Conservation (phyloP, 179 eudicot genomes). For the Carnegiea gigantea region DNA sequence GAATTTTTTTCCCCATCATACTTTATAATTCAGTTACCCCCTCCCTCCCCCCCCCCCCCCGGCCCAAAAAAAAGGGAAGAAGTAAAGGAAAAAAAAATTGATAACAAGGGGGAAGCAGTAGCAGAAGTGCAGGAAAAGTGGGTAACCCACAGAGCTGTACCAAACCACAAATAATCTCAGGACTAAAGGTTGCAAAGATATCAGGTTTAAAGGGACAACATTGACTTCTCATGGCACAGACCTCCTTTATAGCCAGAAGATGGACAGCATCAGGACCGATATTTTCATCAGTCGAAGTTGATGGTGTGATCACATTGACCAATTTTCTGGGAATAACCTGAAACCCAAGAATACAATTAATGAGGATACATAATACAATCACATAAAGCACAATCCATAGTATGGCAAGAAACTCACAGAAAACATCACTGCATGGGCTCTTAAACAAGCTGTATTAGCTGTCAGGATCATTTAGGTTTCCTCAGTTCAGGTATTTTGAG, state of each 20-base stretch:
- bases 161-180: background rate
- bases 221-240: conserved; percentile 27
- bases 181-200: background rate
- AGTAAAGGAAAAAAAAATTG: background rate
- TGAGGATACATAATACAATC: background rate
- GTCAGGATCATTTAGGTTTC: background rate
- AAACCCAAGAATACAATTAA: conserved; percentile 19
- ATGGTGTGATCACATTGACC: conserved; percentile 76
- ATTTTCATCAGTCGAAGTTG: conserved; percentile 72
- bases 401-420: background rate
- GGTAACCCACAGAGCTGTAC: background rate
- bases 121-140: no score
- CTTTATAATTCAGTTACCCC: background rate
- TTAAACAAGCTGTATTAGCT: background rate
- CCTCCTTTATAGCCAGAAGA: conserved; percentile 96
- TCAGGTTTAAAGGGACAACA: background rate
- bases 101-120: background rate
- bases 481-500: background rate
- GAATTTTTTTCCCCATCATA: background rate
- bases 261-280: conserved; percentile 98
- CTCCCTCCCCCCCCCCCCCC: background rate
- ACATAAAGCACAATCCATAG: background rate
- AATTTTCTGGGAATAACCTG: conserved; percentile 93
- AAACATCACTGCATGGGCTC: background rate
- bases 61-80: background rate